These are phyloP conservation scores for Daldinia eschscholtzii DNA, from an alignment of 2,329 filamentous ascomycete species.

Conservation along the genomic window DNA sequence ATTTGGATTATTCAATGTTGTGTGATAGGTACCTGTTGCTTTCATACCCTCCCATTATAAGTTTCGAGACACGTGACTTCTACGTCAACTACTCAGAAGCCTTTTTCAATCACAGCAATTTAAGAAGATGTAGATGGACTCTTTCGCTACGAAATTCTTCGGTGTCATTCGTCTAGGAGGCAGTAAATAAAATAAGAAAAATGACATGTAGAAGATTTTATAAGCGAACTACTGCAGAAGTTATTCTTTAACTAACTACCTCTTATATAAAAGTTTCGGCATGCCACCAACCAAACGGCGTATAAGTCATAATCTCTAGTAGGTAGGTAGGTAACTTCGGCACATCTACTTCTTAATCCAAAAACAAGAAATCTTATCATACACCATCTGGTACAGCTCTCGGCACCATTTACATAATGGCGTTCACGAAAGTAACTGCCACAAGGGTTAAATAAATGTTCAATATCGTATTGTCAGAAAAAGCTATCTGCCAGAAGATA, in stretches of 20 bases:
- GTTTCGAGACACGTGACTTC: background rate
- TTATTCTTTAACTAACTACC: no score
- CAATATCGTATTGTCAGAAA: background rate
- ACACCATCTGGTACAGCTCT: background rate
- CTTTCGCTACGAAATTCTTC: no score
- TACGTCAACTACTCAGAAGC: background rate
- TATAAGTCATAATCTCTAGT: background rate
- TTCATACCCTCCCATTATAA: background rate
- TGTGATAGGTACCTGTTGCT: background rate
- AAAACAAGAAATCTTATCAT: background rate
- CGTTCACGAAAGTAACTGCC: background rate
- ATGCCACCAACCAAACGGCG: background rate
- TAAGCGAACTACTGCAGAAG: no score
- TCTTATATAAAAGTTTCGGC: background rate
- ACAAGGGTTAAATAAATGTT: background rate
- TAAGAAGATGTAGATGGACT: no score
- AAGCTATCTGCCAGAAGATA: slow-evolving; percentile 2
- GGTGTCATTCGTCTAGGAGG: no score
- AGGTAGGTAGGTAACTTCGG: background rate
- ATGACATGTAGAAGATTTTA: no score
- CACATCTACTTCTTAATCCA: background rate
- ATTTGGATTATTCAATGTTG: background rate
- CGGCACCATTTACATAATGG: background rate
- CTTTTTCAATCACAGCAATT: no score
- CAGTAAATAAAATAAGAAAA: no score